phyloP scores from a whole-genome alignment of 257 asterid genomes.

The Thymus mandschuricus region DNA sequence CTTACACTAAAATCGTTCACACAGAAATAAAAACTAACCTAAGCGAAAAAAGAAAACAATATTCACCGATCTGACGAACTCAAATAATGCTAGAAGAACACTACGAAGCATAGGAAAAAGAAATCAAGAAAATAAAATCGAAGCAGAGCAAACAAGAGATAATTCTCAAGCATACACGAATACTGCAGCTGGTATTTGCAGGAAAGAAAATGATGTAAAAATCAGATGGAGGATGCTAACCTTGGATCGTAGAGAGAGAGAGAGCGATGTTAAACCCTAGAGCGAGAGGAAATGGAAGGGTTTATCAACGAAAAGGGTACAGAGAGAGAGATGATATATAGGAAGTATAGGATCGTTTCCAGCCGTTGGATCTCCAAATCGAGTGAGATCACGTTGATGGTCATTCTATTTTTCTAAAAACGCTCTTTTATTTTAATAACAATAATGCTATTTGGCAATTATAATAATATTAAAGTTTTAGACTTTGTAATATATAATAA shows the following conservation, averaged over 20 bases:
- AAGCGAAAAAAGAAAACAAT: background rate
- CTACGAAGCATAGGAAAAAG: background rate
- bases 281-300: conserved; percentile 25
- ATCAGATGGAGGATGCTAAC: background rate
- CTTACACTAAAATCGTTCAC: background rate
- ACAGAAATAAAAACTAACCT: conserved; percentile 7
- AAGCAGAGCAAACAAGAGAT: background rate
- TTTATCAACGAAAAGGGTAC: conserved; percentile 12
- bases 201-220: background rate
- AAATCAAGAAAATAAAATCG: background rate
- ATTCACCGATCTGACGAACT: too few relatives aligned
- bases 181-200: background rate
- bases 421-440: too few relatives aligned
- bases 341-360: background rate
- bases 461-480: too few relatives aligned
- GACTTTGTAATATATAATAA: too few relatives aligned
- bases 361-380: conserved; percentile 18
- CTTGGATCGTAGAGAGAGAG: conserved; percentile 4
- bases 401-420: too few relatives aligned
- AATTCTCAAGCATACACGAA: background rate
- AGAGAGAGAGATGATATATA: background rate
- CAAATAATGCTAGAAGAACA: too few relatives aligned
- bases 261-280: conserved; percentile 39
- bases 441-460: too few relatives aligned
- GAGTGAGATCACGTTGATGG: too few relatives aligned